Conservation (phyloP, 768 basidiomycete species). For the Mycena belliarum region DNA sequence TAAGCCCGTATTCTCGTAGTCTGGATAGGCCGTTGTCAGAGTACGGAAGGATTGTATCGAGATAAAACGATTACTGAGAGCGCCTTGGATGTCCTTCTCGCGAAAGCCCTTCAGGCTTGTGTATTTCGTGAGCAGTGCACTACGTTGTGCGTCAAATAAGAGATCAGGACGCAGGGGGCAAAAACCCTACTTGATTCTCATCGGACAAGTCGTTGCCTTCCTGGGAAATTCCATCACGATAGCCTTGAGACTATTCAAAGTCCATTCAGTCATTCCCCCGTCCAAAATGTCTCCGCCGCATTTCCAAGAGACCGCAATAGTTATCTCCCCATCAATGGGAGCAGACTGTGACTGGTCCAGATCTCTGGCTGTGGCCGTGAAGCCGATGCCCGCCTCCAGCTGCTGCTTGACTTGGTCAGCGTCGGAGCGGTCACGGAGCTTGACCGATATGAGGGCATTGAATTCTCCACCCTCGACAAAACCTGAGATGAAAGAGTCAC, state of each 20-base stretch:
- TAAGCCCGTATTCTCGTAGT: constrained; percentile 6
- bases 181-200: neutral
- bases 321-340: constrained; percentile 3
- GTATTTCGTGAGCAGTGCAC: constrained; percentile 11
- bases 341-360: neutral
- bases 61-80: neutral
- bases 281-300: constrained; percentile 6
- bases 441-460: constrained; percentile 11
- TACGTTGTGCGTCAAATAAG: neutral
- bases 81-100: neutral
- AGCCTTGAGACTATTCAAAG: constrained; percentile 3
- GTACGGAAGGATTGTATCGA: too few species aligned
- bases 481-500: constrained; percentile 7
- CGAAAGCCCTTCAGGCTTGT: constrained; percentile 8
- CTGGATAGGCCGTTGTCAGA: neutral
- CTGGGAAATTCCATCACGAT: constrained; percentile 6
- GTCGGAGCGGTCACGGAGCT: constrained; percentile 3
- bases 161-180: neutral
- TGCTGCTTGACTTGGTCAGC: neutral
- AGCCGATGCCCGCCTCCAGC: neutral
- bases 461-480: constrained; percentile 11
- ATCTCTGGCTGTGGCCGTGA: neutral
- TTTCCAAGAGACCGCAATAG: constrained; percentile 3
- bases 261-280: neutral
- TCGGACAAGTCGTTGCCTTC: constrained; percentile 4